A percentile compares a stretch with the other conserved stretches of the same genome.
These are phyloP conservation scores for Calonectria fujianensis DNA, from an alignment of 2,329 filamentous ascomycete species.

Conservation along the genomic window DNA sequence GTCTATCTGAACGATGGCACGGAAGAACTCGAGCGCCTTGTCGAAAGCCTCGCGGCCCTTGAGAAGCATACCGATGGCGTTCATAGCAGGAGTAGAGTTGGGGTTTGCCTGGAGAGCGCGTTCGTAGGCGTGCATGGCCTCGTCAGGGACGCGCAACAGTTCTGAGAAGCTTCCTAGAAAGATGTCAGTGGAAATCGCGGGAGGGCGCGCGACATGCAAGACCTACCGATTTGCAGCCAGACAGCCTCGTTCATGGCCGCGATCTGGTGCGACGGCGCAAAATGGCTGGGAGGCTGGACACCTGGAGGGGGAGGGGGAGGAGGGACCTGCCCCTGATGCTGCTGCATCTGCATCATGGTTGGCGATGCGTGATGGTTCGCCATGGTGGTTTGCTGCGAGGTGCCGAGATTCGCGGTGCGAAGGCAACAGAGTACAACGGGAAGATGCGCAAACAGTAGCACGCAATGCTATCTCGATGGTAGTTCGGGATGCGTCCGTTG, in stretches of 20 bases:
- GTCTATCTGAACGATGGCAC: slow-evolving; percentile 93
- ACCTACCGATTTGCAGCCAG: slow-evolving; percentile 94
- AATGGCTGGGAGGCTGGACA: slow-evolving; percentile 74
- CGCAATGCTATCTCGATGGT: slow-evolving; percentile 34
- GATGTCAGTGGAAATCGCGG: slow-evolving; percentile 49
- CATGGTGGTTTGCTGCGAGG: slow-evolving; percentile 67
- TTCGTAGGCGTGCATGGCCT: slow-evolving; percentile 93
- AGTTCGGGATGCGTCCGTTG: slow-evolving; percentile 44
- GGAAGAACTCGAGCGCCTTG: slow-evolving; percentile 94
- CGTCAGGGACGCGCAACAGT: slow-evolving; percentile 89
- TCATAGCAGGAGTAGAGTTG: slow-evolving; percentile 93
- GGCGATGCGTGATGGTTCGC: slow-evolving; percentile 88
- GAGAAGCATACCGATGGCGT: slow-evolving; percentile 92
- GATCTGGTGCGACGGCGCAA: slow-evolving; percentile 83
- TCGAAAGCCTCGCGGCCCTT: slow-evolving; percentile 95
- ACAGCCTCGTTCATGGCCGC: slow-evolving; percentile 88
- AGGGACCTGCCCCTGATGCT: slow-evolving; percentile 77
- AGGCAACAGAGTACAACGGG: not conserved
- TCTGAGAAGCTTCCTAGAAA: slow-evolving; percentile 86
- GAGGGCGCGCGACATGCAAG: slow-evolving; percentile 35
- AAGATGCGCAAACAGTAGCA: slow-evolving; percentile 1
- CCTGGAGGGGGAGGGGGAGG: slow-evolving; percentile 67
- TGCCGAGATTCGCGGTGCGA: slow-evolving; percentile 46
- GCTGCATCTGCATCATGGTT: slow-evolving; percentile 82
- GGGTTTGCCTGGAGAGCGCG: slow-evolving; percentile 90